A percentile compares a stretch with the other conserved stretches of the same genome.
These are phyloP conservation scores for Trichoderma cornu-damae DNA, from an alignment of 2,329 filamentous ascomycete species.

Conservation along the genomic window DNA sequence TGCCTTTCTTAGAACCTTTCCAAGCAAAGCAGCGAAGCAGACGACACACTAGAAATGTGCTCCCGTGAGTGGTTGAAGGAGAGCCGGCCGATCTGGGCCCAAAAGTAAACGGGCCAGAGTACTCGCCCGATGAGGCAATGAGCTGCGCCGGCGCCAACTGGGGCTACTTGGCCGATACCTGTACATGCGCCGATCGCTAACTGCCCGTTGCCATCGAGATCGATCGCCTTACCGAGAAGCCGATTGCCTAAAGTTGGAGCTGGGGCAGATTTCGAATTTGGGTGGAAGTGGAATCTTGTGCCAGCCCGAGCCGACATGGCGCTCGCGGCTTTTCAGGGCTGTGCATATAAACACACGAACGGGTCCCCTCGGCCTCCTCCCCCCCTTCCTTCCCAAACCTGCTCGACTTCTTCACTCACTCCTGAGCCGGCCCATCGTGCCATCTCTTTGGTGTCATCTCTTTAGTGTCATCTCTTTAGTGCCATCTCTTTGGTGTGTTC, in stretches of 20 bases:
- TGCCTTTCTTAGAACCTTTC: no score
- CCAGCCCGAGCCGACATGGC: neutral
- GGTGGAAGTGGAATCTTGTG: constrained; percentile 15
- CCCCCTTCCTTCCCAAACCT: no score
- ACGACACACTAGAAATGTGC: no score
- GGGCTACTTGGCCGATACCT: constrained; percentile 20
- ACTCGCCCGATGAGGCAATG: neutral
- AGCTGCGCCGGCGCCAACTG: neutral
- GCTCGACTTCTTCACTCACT: no score
- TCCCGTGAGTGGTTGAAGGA: no score
- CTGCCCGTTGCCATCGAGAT: constrained; percentile 28
- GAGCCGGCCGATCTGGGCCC: neutral
- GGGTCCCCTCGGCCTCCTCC: neutral
- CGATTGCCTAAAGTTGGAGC: constrained; percentile 19
- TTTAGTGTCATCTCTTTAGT: no score
- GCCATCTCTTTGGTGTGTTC: no score
- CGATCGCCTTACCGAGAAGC: constrained; percentile 28
- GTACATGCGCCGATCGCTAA: constrained; percentile 24
- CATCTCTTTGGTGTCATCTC: no score
- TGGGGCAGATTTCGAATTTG: constrained; percentile 11
- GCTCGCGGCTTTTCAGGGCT: neutral
- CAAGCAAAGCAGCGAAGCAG: no score
- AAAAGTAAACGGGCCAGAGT: neutral
- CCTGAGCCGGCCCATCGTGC: no score
- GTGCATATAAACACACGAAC: constrained; percentile 11